A percentile compares a stretch with the other conserved stretches of the same genome.
Evolutionary conservation across 495 filamentous ascomycete genomes (phyloP).

Genomic region (Lasiosphaeria hispida): DNA sequence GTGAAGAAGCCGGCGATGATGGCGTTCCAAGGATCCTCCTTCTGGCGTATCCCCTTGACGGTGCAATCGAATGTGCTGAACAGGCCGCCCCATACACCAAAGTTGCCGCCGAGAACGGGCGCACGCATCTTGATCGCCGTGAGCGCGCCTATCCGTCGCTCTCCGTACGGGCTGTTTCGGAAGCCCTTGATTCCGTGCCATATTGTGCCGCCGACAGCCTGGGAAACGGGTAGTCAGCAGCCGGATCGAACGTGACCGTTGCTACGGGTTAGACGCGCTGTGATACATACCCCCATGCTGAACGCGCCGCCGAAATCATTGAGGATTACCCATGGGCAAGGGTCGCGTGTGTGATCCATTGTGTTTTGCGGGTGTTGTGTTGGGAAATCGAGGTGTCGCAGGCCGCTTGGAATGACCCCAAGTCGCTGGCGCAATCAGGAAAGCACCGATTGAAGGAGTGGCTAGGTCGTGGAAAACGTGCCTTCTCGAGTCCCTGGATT

Average conservation of each 20-base stretch:
- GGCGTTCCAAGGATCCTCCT: slow-evolving; percentile 96
- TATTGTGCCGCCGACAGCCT: slow-evolving; percentile 88
- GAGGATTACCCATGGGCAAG: slow-evolving; percentile 93
- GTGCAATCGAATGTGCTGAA: slow-evolving; percentile 96
- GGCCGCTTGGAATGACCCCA: too few relatives aligned
- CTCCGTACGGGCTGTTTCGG: slow-evolving; percentile 83
- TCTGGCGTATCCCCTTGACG: slow-evolving; percentile 92
- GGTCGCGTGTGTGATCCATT: slow-evolving; percentile 84
- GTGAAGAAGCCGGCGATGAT: slow-evolving; percentile 97
- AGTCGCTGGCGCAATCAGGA: too few relatives aligned
- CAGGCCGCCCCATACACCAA: slow-evolving; percentile 89
- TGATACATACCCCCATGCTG: slow-evolving; percentile 81
- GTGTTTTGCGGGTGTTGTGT: slow-evolving; percentile 25
- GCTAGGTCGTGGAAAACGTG: not conserved
- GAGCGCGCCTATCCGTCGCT: slow-evolving; percentile 90
- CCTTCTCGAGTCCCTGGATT: not conserved
- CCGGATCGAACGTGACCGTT: not conserved
- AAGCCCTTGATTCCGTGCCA: slow-evolving; percentile 99
- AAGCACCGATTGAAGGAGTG: not conserved
- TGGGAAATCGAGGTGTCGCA: not conserved
- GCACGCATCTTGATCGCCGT: slow-evolving; percentile 97
- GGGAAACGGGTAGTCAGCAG: not conserved
- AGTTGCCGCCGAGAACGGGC: slow-evolving; percentile 94
- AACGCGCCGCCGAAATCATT: slow-evolving; percentile 98
- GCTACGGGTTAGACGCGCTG: not conserved